Percentiles rank a stretch among this genome's conserved stretches.
These are phyloP conservation scores for Violaceomyces palustris DNA, from an alignment of 1,284 basidiomycete genomes.

Conservation along the genomic window DNA sequence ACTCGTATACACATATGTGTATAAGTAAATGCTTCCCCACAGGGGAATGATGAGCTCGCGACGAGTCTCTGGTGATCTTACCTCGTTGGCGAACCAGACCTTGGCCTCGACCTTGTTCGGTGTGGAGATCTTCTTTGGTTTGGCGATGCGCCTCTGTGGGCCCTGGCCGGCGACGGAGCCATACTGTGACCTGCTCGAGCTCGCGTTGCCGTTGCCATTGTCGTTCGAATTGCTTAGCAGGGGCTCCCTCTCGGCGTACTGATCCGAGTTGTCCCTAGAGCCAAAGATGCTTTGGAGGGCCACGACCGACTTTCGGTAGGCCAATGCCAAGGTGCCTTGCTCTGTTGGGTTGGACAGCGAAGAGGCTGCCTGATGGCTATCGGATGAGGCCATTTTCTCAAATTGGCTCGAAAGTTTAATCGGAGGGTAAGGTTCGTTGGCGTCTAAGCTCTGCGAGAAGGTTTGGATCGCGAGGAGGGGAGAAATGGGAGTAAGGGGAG, in stretches of 20 bases:
- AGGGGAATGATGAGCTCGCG: too few relatives aligned
- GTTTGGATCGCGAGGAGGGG: too few relatives aligned
- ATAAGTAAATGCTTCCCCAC: too few relatives aligned
- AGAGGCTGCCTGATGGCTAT: constrained; percentile 7
- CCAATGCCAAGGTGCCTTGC: constrained; percentile 31
- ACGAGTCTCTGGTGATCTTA: too few relatives aligned
- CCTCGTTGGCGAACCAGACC: constrained; percentile 53
- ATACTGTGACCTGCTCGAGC: background rate
- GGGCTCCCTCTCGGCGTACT: constrained; percentile 34
- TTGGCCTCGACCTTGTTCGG: constrained; percentile 51
- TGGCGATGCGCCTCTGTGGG: constrained; percentile 36
- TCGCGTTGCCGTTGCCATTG: background rate
- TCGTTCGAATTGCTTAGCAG: constrained; percentile 7
- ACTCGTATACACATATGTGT: too few relatives aligned
- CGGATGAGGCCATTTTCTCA: background rate
- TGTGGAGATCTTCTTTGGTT: constrained; percentile 57
- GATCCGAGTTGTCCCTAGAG: constrained; percentile 4
- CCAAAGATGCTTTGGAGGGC: constrained; percentile 39
- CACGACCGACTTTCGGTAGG: constrained; percentile 37
- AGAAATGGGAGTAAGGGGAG: too few relatives aligned
- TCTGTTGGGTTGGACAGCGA: constrained; percentile 24
- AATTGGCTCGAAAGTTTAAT: background rate
- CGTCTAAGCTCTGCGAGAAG: too few relatives aligned
- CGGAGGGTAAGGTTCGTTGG: background rate
- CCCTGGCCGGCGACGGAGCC: too few relatives aligned